A percentile compares a stretch with the other conserved stretches of the same genome.
Evolutionary conservation across 352 stramenopile genomes (phyloP).

Genomic region (Phytophthora pinifolia): DNA sequence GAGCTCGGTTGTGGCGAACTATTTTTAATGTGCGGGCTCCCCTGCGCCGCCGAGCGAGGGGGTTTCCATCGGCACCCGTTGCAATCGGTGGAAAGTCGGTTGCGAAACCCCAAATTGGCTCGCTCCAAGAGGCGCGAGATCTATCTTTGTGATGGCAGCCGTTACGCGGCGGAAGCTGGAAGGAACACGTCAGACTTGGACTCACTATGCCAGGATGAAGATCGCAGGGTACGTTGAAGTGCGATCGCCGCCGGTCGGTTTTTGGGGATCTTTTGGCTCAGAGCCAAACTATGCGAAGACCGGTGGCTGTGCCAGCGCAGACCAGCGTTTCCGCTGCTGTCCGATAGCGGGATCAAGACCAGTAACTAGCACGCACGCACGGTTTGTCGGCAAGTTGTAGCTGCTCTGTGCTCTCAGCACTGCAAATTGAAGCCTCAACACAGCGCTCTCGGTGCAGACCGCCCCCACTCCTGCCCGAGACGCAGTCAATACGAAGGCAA

Average conservation of each 20-base stretch:
- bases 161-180: neutral
- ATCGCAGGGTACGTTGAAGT: constrained; percentile 18
- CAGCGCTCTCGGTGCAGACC: no score
- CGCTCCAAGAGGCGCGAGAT: constrained; percentile 1
- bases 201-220: constrained; percentile 14
- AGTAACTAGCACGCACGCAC: neutral
- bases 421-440: no score
- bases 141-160: constrained; percentile 7
- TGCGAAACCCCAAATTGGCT: constrained; percentile 26
- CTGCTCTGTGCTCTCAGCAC: no score
- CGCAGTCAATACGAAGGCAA: no score
- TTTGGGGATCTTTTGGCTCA: constrained; percentile 17
- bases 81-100: constrained; percentile 38
- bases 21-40: constrained; percentile 39
- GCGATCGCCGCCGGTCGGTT: constrained; percentile 17
- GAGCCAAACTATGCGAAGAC: no score
- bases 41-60: constrained; percentile 8
- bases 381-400: no score
- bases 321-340: constrained; percentile 3
- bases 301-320: neutral
- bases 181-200: constrained; percentile 2
- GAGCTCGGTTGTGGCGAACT: no score
- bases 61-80: constrained; percentile 46
- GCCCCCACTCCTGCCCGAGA: no score
- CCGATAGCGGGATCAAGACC: constrained; percentile 9